Percentiles rank a stretch among this genome's conserved stretches.
phyloP scores from a whole-genome alignment of 768 basidiomycete species.

The Phaffia tasmanica region DNA sequence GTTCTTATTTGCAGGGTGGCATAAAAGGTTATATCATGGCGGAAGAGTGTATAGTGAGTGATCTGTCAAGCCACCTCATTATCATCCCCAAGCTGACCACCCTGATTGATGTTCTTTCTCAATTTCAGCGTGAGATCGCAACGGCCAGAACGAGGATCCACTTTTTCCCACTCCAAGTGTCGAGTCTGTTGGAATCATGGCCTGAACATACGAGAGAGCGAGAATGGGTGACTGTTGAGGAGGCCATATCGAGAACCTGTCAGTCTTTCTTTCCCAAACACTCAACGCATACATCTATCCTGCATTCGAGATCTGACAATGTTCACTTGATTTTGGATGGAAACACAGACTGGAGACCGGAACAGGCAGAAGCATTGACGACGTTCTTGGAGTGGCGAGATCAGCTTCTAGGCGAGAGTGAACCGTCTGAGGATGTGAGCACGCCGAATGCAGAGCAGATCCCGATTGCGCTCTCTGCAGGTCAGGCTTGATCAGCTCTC shows the following conservation, averaged over 20 bases:
- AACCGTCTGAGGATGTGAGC: too few relatives aligned
- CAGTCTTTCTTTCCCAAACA: neutral
- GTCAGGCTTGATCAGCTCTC: too few relatives aligned
- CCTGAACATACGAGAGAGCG: neutral
- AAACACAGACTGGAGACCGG: slow-evolving; percentile 6
- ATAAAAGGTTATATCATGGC: slow-evolving; percentile 8
- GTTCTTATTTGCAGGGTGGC: neutral
- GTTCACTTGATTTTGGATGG: neutral
- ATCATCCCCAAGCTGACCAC: neutral
- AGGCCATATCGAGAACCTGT: slow-evolving; percentile 13
- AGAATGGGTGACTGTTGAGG: slow-evolving; percentile 13
- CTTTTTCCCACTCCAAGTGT: slow-evolving; percentile 16
- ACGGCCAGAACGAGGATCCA: slow-evolving; percentile 8
- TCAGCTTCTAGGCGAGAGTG: slow-evolving; percentile 3
- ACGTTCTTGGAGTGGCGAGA: slow-evolving; percentile 1
- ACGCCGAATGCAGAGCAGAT: too few relatives aligned
- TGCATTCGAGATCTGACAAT: neutral
- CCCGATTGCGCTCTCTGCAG: too few relatives aligned
- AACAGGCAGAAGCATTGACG: slow-evolving; percentile 11
- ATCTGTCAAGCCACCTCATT: too few relatives aligned
- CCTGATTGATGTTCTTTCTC: neutral
- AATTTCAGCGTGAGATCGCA: slow-evolving; percentile 3
- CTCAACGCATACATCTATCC: neutral
- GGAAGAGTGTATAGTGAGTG: slow-evolving; percentile 11
- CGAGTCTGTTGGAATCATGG: neutral